Base-by-base conservation (phyloP, 2,329 filamentous ascomycete species). In the Scleromitrula shiraiana region DNA sequence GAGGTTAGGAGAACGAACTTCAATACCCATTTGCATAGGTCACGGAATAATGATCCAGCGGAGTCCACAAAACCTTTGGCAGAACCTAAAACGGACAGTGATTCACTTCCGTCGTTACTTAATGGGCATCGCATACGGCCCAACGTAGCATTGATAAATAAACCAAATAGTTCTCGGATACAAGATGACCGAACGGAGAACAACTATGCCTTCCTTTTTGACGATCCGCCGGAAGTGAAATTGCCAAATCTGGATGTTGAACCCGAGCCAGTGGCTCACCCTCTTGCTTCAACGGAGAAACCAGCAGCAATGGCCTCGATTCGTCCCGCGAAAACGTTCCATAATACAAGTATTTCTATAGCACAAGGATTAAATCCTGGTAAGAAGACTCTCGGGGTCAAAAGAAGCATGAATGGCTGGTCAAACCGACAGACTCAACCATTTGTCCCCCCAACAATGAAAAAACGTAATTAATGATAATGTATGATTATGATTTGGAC, bases 401-500 rank as follows among this genome's bases (percentile, higher is more conserved):
- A 70, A 51, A 52, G 60, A 45, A 71, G 67, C 44, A 68, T 77
- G 65, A 68, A 73, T 52, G 70, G 71, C 2, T 77, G 74, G 74
- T 50, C 50, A 24, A 59, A 56, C 49, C 51, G 55, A 35, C 57
- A 56, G 30, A 53, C 51, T 5, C 50, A 57, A 30, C 46, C 50
- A 14, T 63, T 64, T 35, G 51, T 54, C 9, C 62, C 60, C 12
- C 60, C 61, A 17, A 59, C 50, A 9, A 59, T 58, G 43, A 59
- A 52, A 41, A 45, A 12, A 46, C 38, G 14, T 42, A 46, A 39
- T 17, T 35, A 42, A 44, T 30, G 19, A 41, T 35, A 26, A 43
- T 26, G 17, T 15, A 7, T 17, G 22, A 27, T 17, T 2, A 35
- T 23, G 17, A 17, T 22, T 9, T 12, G 5, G 15, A 20, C 24